A percentile compares a stretch with the other conserved stretches of the same genome.
Conservation (phyloP, 306 rosid genomes). For the Hippophae tibetana region DNA sequence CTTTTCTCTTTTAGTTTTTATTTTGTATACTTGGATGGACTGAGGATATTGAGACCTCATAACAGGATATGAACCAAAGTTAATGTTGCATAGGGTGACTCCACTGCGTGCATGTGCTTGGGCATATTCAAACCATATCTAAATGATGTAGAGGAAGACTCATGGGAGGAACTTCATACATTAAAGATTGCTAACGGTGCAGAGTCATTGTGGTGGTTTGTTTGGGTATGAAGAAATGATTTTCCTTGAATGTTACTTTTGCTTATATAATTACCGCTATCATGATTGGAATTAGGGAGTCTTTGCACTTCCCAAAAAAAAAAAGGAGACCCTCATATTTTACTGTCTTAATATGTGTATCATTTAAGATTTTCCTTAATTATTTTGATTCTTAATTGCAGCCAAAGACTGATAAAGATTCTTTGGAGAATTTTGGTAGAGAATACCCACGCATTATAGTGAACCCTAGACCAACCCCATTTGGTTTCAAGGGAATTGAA, state of each 20-base stretch:
- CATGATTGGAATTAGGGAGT: too few species aligned
- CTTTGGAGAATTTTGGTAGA: slow-evolving; percentile 40
- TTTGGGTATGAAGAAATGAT: slow-evolving; percentile 49
- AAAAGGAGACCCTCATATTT: background rate
- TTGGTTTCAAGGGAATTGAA: slow-evolving; percentile 45
- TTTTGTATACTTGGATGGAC: slow-evolving; percentile 7
- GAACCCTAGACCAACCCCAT: slow-evolving; percentile 65
- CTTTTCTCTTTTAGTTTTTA: background rate
- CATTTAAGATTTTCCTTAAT: background rate
- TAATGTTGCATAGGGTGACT: slow-evolving; percentile 84
- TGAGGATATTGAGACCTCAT: slow-evolving; percentile 28
- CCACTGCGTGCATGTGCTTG: slow-evolving; percentile 67
- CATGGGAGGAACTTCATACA: slow-evolving; percentile 87
- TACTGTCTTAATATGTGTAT: background rate
- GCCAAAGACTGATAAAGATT: slow-evolving; percentile 60
- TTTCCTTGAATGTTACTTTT: background rate
- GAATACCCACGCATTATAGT: slow-evolving; percentile 80
- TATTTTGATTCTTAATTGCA: slow-evolving; percentile 23
- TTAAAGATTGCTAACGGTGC: slow-evolving; percentile 57
- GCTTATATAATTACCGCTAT: background rate
- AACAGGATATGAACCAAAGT: slow-evolving; percentile 58
- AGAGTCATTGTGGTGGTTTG: slow-evolving; percentile 76
- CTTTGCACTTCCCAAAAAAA: too few species aligned
- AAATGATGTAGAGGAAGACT: slow-evolving; percentile 61
- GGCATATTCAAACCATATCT: slow-evolving; percentile 68